Percentiles rank a stretch among this genome's conserved stretches.
phyloP scores from a whole-genome alignment of 2,329 filamentous ascomycete species.

The Diaporthe sp. region DNA sequence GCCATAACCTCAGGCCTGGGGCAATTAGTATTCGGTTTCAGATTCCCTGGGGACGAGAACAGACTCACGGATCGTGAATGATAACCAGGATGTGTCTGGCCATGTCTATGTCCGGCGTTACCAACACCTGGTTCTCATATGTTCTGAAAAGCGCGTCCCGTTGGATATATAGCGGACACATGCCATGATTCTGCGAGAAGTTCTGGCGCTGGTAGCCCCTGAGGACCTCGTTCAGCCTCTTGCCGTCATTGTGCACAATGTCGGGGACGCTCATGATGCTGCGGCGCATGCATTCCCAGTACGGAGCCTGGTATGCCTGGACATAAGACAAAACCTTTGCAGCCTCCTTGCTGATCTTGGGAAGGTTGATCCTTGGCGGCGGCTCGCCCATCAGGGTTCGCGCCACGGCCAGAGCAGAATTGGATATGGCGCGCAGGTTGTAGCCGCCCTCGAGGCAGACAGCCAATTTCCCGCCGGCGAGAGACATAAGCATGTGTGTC shows the following conservation, averaged over 20 bases:
- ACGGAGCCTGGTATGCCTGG: slow-evolving; percentile 73
- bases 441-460: slow-evolving; percentile 97
- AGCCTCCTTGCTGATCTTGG: slow-evolving; percentile 70
- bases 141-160: slow-evolving; percentile 79
- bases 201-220: slow-evolving; percentile 80
- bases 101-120: slow-evolving; percentile 78
- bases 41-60: slow-evolving; percentile 22
- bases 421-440: slow-evolving; percentile 92
- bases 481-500: slow-evolving; percentile 98
- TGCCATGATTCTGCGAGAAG: slow-evolving; percentile 79
- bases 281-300: slow-evolving; percentile 91
- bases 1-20: slow-evolving; percentile 77
- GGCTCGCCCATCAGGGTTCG: slow-evolving; percentile 96
- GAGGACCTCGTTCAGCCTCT: slow-evolving; percentile 84
- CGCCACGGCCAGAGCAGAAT: slow-evolving; percentile 91
- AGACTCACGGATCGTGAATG: slow-evolving; percentile 87
- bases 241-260: slow-evolving; percentile 65
- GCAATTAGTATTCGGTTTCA: slow-evolving; percentile 38
- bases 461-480: slow-evolving; percentile 88
- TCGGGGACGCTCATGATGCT: slow-evolving; percentile 69
- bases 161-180: slow-evolving; percentile 86
- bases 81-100: slow-evolving; percentile 82
- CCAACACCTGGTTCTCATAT: slow-evolving; percentile 88
- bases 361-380: slow-evolving; percentile 72
- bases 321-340: slow-evolving; percentile 70